phyloP scores from a whole-genome alignment of 1,139 yeast genomes.

The Yamadazyma diddensiae region DNA sequence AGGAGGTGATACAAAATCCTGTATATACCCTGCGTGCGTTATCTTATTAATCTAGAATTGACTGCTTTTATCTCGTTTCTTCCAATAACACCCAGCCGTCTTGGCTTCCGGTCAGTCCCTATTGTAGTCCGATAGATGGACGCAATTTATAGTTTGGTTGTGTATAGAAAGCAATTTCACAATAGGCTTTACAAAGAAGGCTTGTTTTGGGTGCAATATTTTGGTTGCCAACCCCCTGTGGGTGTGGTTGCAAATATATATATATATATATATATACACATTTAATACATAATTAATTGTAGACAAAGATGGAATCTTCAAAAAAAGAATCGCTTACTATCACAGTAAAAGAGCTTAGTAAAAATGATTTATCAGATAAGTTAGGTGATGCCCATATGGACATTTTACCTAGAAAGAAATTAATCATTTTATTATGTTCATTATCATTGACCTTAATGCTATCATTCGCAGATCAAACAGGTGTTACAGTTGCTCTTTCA shows the following conservation, averaged over 20 bases:
- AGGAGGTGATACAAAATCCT: background rate
- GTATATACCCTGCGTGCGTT: background rate
- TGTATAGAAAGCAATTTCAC: too few relatives aligned
- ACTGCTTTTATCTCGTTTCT: too few relatives aligned
- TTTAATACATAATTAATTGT: too few relatives aligned
- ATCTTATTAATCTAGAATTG: background rate
- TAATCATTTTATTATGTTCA: conserved; percentile 27
- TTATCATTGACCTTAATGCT: conserved; percentile 25
- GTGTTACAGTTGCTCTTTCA: conserved; percentile 39
- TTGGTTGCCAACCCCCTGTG: background rate
- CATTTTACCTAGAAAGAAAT: conserved; percentile 27
- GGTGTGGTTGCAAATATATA: background rate
- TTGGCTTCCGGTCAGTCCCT: background rate
- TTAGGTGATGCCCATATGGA: conserved; percentile 40
- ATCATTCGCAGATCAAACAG: conserved; percentile 43
- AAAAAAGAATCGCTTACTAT: conserved; percentile 1
- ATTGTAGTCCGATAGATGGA: too few relatives aligned
- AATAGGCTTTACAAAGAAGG: too few relatives aligned
- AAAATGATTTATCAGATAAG: conserved; percentile 22
- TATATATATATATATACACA: background rate
- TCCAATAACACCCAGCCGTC: background rate
- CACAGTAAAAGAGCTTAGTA: conserved; percentile 9
- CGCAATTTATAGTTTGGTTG: too few relatives aligned
- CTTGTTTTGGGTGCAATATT: background rate
- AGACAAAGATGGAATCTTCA: background rate